Evolutionary conservation across 129 eudicot species (phyloP).

Genomic region (Logfia minima): DNA sequence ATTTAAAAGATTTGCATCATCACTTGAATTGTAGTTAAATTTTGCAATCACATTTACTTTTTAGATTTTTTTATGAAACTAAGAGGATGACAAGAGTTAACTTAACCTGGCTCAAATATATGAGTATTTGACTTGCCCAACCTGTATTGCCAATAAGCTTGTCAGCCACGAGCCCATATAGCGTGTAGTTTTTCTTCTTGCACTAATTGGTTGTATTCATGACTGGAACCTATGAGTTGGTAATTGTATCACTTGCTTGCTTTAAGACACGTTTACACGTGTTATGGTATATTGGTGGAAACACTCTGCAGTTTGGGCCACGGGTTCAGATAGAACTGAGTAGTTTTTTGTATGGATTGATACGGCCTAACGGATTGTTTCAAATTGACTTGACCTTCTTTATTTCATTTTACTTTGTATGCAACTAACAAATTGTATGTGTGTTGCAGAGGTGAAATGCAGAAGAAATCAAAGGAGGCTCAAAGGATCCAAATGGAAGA

Average conservation of each 20-base stretch:
- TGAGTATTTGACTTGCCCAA: neutral
- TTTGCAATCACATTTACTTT: too few species aligned
- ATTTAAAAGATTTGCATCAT: too few species aligned
- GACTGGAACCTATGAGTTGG: neutral
- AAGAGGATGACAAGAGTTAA: neutral
- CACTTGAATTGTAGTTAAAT: too few species aligned
- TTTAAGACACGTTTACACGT: neutral
- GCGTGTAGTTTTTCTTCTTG: neutral
- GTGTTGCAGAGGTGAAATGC: conserved; percentile 60
- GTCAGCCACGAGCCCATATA: neutral
- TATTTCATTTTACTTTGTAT: neutral
- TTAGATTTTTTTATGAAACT: neutral
- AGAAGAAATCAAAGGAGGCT: conserved; percentile 69
- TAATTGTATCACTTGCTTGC: neutral
- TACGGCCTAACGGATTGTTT: neutral
- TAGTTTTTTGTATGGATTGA: neutral
- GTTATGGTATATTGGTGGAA: neutral
- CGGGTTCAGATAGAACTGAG: neutral
- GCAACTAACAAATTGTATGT: neutral
- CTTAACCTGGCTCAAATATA: neutral
- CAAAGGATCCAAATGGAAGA: conserved; percentile 61
- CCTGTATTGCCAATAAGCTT: neutral
- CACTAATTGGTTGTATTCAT: neutral
- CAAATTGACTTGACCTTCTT: neutral
- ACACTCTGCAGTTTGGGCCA: neutral